phyloP scores from a whole-genome alignment of 2,329 filamentous ascomycete genomes.

The Xylariaceae sp. region DNA sequence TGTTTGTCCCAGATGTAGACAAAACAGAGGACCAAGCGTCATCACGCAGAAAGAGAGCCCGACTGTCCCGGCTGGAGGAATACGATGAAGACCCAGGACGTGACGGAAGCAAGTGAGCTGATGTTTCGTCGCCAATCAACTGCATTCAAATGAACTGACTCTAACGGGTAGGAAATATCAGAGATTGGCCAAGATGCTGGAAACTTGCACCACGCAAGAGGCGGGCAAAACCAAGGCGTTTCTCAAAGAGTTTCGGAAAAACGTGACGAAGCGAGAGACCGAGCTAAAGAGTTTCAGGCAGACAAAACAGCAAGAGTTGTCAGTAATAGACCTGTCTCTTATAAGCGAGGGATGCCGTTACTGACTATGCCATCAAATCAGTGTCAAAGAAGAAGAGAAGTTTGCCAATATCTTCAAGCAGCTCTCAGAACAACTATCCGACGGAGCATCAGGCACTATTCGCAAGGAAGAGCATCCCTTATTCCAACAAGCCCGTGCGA shows the following conservation, averaged over 20 bases:
- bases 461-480: constrained; percentile 26
- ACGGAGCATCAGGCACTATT: background rate
- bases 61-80: constrained; percentile 28
- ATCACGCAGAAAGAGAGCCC: constrained; percentile 17
- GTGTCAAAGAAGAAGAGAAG: constrained; percentile 15
- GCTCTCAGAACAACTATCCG: constrained; percentile 8
- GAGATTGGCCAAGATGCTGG: constrained; percentile 27
- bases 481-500: constrained; percentile 23
- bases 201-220: constrained; percentile 28
- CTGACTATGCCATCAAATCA: constrained; percentile 14
- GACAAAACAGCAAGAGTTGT: constrained; percentile 30
- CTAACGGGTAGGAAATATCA: constrained; percentile 23
- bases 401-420: constrained; percentile 15
- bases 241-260: constrained; percentile 26
- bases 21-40: constrained; percentile 5
- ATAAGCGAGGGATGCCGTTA: background rate
- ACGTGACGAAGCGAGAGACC: constrained; percentile 21
- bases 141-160: background rate
- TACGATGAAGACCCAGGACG: constrained; percentile 28
- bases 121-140: background rate
- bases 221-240: constrained; percentile 28
- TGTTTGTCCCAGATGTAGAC: constrained; percentile 3
- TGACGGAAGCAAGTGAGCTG: constrained; percentile 23
- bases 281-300: constrained; percentile 22
- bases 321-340: constrained; percentile 7